These are phyloP conservation scores for Cystobasidium slooffiae DNA, from an alignment of 1,284 basidiomycete species.

Conservation along the genomic window DNA sequence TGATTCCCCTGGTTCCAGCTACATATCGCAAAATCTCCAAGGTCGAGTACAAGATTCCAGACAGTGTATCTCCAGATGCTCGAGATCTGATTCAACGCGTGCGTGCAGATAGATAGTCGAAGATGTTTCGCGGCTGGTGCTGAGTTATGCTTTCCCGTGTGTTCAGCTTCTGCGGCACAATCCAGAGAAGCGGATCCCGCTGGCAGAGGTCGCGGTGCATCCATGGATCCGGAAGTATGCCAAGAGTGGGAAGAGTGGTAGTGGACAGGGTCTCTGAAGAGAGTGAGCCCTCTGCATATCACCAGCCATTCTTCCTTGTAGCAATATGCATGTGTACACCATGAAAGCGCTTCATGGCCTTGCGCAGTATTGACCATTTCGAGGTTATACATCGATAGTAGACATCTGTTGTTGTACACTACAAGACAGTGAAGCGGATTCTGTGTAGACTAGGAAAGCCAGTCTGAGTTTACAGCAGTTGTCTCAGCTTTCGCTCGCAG, in stretches of 20 bases:
- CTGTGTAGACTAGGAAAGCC: no score
- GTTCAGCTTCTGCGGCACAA: constrained; percentile 84
- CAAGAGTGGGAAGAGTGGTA: constrained; percentile 38
- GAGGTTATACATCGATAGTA: no score
- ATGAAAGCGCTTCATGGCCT: no score
- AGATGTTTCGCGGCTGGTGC: not conserved
- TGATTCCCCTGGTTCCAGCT: constrained; percentile 60
- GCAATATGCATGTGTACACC: no score
- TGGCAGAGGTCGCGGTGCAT: constrained; percentile 79
- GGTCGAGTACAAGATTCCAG: constrained; percentile 79
- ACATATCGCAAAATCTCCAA: constrained; percentile 83
- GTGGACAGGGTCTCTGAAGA: constrained; percentile 32
- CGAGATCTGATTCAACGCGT: constrained; percentile 70
- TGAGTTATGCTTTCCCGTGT: not conserved
- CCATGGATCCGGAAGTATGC: constrained; percentile 88
- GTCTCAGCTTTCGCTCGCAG: no score
- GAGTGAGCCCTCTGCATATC: not conserved
- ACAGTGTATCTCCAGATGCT: constrained; percentile 68
- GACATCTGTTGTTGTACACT: no score
- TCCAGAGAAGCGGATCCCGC: constrained; percentile 78
- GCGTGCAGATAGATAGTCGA: constrained; percentile 46
- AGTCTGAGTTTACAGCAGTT: no score
- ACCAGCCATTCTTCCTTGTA: no score
- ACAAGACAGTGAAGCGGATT: no score
- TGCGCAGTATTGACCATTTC: no score